Base-by-base conservation (phyloP, 768 basidiomycete species). In the Baorangia bicolor region DNA sequence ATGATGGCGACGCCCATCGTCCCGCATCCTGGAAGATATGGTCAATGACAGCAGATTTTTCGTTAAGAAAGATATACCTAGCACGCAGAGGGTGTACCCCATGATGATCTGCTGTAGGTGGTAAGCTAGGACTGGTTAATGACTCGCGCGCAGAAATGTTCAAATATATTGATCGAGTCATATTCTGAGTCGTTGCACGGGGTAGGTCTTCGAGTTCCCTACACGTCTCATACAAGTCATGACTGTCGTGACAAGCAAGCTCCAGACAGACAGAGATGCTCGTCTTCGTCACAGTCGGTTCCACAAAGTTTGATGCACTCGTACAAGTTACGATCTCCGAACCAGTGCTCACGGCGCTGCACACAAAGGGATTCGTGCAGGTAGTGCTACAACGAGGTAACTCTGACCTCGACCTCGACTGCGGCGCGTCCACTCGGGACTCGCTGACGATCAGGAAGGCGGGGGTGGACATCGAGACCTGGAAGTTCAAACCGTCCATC, bases 1-100 rank as follows among this genome's bases (percentile, higher is more conserved):
- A 94, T 82, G 70, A 99, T 82, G 55, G 97, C 94, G 64, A 98
- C 75, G 54, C 97, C 97, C 97, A 99, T 98, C 12, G 96, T 98
- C 54, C 97, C 97, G 73, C 97, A 98, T 79, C 96, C 97, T 88
- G 55, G 58, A 53, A 25, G 50, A 64, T 52, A 58, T 48, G 48
- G 60, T 59, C 56, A 63, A 51, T 52, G 51, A 49, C 34, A 61
- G 54, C 27, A 58, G 47, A 58, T 33, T 43, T 25, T 13, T 41
- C 25, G 38, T 35, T 55, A 21, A 4, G 20, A 52, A 60, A 53
- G 57, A 49, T 56, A 47, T 64, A 78, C 94, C 94, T 77, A 97
- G 74, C 28, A 95, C 85, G 66, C 92, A 94, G 51, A 96, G 83
- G 49, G 92, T 94, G 73, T 97, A 96, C 20, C 93, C 94, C 94